These are phyloP conservation scores for Kwoniella heveanensis DNA, from an alignment of 768 basidiomycete species.

Conservation along the genomic window DNA sequence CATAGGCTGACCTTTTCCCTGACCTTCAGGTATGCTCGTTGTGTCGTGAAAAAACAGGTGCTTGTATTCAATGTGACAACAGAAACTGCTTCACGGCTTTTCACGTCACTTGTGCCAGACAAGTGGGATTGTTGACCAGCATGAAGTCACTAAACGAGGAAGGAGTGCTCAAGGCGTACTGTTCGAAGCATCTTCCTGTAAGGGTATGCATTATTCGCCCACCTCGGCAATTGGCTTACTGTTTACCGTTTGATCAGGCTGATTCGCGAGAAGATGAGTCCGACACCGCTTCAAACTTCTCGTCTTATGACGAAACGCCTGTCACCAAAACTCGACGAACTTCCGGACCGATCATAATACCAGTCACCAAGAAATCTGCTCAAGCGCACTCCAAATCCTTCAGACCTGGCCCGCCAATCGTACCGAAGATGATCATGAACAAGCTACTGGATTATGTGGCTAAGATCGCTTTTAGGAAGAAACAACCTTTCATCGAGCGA, in stretches of 20 bases:
- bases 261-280: slow-evolving; percentile 55
- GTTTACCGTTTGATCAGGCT: slow-evolving; percentile 5
- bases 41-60: slow-evolving; percentile 68
- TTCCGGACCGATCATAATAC: slow-evolving; percentile 5
- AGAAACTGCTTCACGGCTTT: slow-evolving; percentile 88
- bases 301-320: slow-evolving; percentile 11
- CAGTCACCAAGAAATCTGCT: slow-evolving; percentile 69
- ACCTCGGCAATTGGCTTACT: not conserved
- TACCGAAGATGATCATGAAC: slow-evolving; percentile 80
- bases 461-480: slow-evolving; percentile 72
- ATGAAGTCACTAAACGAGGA: slow-evolving; percentile 53
- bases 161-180: slow-evolving; percentile 69
- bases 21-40: slow-evolving; percentile 64
- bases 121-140: slow-evolving; percentile 69
- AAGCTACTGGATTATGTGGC: slow-evolving; percentile 73
- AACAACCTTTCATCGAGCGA: slow-evolving; percentile 71
- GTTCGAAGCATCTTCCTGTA: slow-evolving; percentile 89
- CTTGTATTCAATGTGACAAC: slow-evolving; percentile 95
- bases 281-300: slow-evolving; percentile 52
- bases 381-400: slow-evolving; percentile 90
- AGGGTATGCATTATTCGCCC: not conserved
- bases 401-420: slow-evolving; percentile 86
- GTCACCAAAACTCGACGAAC: slow-evolving; percentile 10
- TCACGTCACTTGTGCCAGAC: slow-evolving; percentile 90
- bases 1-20: not conserved